Conservation (phyloP, 2,329 filamentous ascomycete genomes). For the Epichloe sibirici region DNA sequence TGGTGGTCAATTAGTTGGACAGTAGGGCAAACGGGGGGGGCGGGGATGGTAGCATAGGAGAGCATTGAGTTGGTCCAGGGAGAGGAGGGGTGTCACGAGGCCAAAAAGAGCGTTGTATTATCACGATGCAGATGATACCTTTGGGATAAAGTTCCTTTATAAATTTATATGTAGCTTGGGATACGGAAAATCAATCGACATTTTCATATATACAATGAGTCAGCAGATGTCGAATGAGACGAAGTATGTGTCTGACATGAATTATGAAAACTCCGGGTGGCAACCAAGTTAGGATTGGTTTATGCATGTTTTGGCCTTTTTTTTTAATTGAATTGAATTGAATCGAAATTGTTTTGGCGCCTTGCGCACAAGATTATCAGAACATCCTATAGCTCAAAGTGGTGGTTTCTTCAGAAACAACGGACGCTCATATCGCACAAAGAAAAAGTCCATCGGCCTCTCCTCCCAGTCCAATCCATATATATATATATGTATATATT, state of each 20-base stretch:
- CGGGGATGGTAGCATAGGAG: neutral
- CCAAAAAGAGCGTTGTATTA: neutral
- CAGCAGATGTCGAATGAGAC: too few species aligned
- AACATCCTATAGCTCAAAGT: conserved; percentile 1
- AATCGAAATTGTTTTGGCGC: neutral
- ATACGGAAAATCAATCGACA: neutral
- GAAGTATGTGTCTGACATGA: too few species aligned
- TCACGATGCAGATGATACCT: neutral
- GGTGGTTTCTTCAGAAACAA: neutral
- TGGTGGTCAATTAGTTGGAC: neutral
- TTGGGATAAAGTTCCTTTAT: neutral
- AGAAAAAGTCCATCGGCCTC: neutral
- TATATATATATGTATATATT: too few species aligned
- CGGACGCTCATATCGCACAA: conserved; percentile 3
- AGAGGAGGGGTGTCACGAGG: neutral
- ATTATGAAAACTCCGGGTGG: too few species aligned
- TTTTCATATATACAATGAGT: neutral
- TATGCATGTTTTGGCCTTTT: neutral
- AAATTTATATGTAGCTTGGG: conserved; percentile 7
- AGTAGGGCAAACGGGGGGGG: neutral
- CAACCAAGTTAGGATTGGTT: neutral
- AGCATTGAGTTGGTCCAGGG: neutral
- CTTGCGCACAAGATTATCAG: neutral
- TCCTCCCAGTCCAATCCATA: too few species aligned
- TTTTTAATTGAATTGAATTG: too few species aligned